phyloP scores from a whole-genome alignment of 345 rosid genomes.

The Arabidopsis arenosa region DNA sequence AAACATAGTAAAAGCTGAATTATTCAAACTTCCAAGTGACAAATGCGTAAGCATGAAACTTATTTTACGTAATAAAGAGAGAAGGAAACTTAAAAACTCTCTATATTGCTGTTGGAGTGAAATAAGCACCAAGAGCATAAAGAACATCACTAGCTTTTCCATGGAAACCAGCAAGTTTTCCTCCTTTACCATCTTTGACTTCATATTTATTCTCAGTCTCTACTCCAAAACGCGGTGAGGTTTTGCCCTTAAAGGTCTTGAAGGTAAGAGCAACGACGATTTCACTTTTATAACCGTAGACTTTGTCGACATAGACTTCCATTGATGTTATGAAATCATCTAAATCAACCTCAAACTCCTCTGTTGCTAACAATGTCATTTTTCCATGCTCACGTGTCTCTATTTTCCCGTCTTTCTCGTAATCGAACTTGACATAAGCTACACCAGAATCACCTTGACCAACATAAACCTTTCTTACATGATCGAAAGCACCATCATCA shows the following conservation, averaged over 20 bases:
- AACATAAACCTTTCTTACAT: neutral
- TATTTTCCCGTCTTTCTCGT: neutral
- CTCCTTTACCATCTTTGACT: conserved; percentile 4
- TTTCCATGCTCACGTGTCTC: neutral
- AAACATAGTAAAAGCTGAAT: neutral
- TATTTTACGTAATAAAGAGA: neutral
- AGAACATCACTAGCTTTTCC: conserved; percentile 21
- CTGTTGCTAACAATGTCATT: neutral
- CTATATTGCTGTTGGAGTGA: neutral
- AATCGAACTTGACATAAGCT: neutral
- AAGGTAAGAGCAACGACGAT: neutral
- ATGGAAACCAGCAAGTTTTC: conserved; percentile 29
- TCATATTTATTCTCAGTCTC: neutral
- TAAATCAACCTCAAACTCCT: conserved; percentile 5
- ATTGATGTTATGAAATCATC: conserved; percentile 23
- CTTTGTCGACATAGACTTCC: neutral
- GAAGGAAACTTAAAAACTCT: neutral
- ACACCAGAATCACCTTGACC: conserved; percentile 7
- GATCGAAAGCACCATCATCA: conserved; percentile 23
- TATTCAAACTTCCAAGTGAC: neutral
- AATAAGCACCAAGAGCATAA: conserved; percentile 38
- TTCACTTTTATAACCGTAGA: neutral
- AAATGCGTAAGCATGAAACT: neutral
- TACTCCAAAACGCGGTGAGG: conserved; percentile 12
- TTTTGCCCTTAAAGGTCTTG: conserved; percentile 19